These are phyloP conservation scores for Galerina sulciceps DNA, from an alignment of 768 basidiomycete species.

Conservation along the genomic window DNA sequence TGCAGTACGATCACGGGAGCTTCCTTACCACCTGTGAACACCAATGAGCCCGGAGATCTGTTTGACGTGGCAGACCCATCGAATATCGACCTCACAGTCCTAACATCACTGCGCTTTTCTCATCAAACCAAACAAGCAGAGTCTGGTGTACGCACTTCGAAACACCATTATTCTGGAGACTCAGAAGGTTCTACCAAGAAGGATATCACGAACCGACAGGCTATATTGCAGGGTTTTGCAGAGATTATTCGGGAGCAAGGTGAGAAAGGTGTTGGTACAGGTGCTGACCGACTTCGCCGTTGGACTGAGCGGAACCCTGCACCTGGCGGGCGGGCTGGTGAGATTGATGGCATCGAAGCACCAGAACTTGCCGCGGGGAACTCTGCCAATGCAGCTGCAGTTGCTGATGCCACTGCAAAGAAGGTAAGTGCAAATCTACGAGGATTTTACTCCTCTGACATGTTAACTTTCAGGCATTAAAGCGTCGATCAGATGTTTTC, in stretches of 20 bases:
- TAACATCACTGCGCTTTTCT: not conserved
- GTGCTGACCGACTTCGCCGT: not conserved
- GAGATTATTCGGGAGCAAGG: not conserved
- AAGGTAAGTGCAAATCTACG: too few relatives aligned
- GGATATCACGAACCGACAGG: not conserved
- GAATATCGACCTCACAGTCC: not conserved
- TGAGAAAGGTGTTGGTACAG: not conserved
- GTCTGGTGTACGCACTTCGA: not conserved
- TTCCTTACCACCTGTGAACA: not conserved
- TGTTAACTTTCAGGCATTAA: too few relatives aligned
- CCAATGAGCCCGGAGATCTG: not conserved
- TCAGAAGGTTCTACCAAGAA: not conserved
- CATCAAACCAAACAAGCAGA: not conserved
- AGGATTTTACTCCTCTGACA: too few relatives aligned
- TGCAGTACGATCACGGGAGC: not conserved
- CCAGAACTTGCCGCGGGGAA: too few relatives aligned
- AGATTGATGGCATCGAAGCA: too few relatives aligned
- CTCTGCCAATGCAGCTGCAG: not conserved
- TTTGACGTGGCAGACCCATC: not conserved
- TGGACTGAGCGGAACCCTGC: too few relatives aligned
- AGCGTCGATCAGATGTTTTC: too few relatives aligned
- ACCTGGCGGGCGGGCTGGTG: too few relatives aligned
- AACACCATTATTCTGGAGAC: too few relatives aligned
- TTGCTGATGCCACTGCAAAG: not conserved
- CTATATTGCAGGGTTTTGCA: not conserved